phyloP scores from a whole-genome alignment of 305 asterid species.

The Solanum aculeatissimum region DNA sequence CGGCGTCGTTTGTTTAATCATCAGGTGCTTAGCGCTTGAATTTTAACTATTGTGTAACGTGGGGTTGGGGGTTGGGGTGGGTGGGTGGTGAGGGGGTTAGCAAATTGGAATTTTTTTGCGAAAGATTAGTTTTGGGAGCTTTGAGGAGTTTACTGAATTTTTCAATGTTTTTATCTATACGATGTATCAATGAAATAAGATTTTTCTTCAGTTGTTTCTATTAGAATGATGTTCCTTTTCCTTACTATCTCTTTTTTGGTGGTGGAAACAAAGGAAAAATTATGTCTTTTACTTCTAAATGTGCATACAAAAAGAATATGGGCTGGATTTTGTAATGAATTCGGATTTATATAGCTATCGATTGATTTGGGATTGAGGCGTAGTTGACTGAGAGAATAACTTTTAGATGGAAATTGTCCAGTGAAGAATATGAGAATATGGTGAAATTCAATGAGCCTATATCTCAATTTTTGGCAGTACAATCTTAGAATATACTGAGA shows the following conservation, averaged over 20 bases:
- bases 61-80: not conserved
- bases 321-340: not conserved
- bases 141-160: not conserved
- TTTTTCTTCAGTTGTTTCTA: not conserved
- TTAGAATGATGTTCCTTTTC: not conserved
- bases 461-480: not conserved
- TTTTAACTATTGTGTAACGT: not conserved
- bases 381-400: not conserved
- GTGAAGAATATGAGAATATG: not conserved
- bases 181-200: not conserved
- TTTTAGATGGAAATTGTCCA: not conserved
- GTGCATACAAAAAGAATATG: not conserved
- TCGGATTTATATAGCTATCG: not conserved
- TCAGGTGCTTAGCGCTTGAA: constrained; percentile 9
- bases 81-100: too few species aligned
- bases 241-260: not conserved
- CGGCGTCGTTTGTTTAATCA: not conserved
- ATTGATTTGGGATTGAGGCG: not conserved
- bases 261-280: not conserved
- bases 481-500: not conserved
- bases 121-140: not conserved
- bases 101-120: not conserved
- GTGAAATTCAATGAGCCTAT: not conserved
- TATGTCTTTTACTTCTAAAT: not conserved
- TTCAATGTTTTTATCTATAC: not conserved